Evolutionary conservation across 139 green algal genomes (phyloP).

Genomic region (Chlorella sorokiniana): DNA sequence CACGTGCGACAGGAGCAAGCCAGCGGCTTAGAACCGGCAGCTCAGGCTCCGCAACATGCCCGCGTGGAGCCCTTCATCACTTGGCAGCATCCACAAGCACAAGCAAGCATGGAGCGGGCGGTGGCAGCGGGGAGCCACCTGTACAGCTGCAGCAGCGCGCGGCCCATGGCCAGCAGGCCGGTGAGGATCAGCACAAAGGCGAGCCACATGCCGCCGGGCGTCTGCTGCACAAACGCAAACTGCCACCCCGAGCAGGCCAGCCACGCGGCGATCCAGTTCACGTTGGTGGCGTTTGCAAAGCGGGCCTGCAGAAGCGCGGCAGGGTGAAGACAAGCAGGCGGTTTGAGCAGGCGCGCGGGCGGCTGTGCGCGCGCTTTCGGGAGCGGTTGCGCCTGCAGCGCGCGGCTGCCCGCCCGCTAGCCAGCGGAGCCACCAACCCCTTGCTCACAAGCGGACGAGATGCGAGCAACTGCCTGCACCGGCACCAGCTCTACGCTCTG

Average conservation of each 20-base stretch:
- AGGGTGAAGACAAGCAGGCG: neutral
- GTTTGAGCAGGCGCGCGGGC: too few relatives aligned
- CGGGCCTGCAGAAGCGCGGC: neutral
- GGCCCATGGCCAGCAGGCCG: conserved; percentile 35
- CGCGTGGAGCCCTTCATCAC: too few relatives aligned
- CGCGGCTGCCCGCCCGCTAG: too few relatives aligned
- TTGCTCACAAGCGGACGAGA: too few relatives aligned
- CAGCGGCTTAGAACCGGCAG: neutral
- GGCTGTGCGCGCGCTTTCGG: too few relatives aligned
- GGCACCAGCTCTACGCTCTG: too few relatives aligned
- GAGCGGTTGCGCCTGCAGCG: too few relatives aligned
- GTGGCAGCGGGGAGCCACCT: conserved; percentile 7
- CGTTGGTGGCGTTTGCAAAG: neutral
- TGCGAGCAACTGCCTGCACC: too few relatives aligned
- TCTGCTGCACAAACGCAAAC: conserved; percentile 56
- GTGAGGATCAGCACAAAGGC: conserved; percentile 49
- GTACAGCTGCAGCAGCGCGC: conserved; percentile 50
- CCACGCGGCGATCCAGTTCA: conserved; percentile 62
- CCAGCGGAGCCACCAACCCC: too few relatives aligned
- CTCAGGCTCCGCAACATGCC: too few relatives aligned
- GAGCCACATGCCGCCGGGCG: conserved; percentile 44
- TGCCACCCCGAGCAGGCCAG: conserved; percentile 59
- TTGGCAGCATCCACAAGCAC: too few relatives aligned
- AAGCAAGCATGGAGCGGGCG: neutral
- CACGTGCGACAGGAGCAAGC: too few relatives aligned